A percentile compares a stretch with the other conserved stretches of the same genome.
These are phyloP conservation scores for Ophiostoma angusticollis DNA, from an alignment of 2,329 filamentous ascomycete species.

Conservation along the genomic window DNA sequence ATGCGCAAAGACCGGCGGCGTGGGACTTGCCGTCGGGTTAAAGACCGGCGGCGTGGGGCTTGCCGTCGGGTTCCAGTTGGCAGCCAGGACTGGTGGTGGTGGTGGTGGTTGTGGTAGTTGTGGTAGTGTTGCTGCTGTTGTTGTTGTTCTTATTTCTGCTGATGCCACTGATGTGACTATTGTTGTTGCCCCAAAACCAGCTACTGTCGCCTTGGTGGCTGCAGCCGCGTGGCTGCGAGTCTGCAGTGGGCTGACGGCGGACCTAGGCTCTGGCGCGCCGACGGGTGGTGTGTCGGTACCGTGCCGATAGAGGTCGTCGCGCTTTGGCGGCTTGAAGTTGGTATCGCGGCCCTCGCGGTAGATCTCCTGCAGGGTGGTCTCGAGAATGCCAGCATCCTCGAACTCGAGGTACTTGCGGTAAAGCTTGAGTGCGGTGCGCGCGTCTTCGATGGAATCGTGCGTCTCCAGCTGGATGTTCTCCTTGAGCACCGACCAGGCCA, in stretches of 20 bases:
- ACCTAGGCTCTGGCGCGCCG: neutral
- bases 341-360: conserved; percentile 42
- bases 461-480: conserved; percentile 88
- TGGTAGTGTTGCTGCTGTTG: no score
- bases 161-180: neutral
- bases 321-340: conserved; percentile 38
- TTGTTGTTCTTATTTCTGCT: no score
- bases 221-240: conserved; percentile 4
- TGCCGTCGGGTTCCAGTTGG: no score
- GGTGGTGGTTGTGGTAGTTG: no score
- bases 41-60: no score
- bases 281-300: conserved; percentile 43
- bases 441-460: conserved; percentile 94
- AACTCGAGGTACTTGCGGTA: conserved; percentile 87
- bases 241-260: neutral
- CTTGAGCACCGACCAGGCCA: conserved; percentile 82
- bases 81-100: no score
- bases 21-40: no score
- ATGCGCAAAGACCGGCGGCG: no score
- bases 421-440: conserved; percentile 75
- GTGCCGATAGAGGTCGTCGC: conserved; percentile 26
- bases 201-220: neutral
- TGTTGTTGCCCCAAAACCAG: neutral
- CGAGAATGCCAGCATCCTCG: conserved; percentile 69
- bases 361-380: conserved; percentile 75